These are phyloP conservation scores for Epichloe elymi DNA, from an alignment of 2,329 filamentous ascomycete species.

Conservation along the genomic window DNA sequence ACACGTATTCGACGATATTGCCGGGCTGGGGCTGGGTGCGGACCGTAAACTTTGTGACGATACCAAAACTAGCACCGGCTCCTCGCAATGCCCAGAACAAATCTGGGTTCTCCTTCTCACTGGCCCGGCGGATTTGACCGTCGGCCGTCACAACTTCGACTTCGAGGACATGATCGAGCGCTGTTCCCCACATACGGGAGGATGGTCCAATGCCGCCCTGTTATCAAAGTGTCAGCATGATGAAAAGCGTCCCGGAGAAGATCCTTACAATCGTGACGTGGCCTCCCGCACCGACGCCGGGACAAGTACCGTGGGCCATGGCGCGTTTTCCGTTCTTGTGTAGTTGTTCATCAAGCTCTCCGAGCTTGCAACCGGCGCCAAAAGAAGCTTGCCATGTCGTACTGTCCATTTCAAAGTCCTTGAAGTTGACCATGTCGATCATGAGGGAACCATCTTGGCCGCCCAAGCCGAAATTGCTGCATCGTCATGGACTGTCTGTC, in stretches of 20 bases:
- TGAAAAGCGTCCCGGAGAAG: not conserved
- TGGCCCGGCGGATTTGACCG: constrained; percentile 36
- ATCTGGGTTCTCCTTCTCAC: constrained; percentile 32
- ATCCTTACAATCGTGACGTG: constrained; percentile 40
- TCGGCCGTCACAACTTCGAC: constrained; percentile 44
- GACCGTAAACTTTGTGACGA: constrained; percentile 44
- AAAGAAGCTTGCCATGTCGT: constrained; percentile 40
- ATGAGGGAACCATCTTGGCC: constrained; percentile 37
- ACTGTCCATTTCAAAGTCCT: constrained; percentile 38
- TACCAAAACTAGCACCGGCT: constrained; percentile 41
- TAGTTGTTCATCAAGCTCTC: constrained; percentile 36
- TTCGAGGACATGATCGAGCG: constrained; percentile 41
- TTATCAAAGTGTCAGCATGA: not conserved
- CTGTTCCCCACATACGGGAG: constrained; percentile 45
- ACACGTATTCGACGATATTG: constrained; percentile 45
- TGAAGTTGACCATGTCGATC: constrained; percentile 40
- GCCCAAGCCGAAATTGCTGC: constrained; percentile 31
- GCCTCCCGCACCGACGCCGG: constrained; percentile 42
- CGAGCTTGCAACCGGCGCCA: constrained; percentile 39
- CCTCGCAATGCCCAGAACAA: constrained; percentile 45
- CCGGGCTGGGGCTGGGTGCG: constrained; percentile 42
- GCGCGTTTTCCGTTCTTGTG: constrained; percentile 40
- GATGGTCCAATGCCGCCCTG: constrained; percentile 45
- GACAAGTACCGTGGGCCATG: constrained; percentile 46
- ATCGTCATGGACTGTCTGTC: too few relatives aligned